Percentiles rank a stretch among this genome's conserved stretches.
phyloP scores from a whole-genome alignment of 768 basidiomycete species.

The Boletus huronensis region DNA sequence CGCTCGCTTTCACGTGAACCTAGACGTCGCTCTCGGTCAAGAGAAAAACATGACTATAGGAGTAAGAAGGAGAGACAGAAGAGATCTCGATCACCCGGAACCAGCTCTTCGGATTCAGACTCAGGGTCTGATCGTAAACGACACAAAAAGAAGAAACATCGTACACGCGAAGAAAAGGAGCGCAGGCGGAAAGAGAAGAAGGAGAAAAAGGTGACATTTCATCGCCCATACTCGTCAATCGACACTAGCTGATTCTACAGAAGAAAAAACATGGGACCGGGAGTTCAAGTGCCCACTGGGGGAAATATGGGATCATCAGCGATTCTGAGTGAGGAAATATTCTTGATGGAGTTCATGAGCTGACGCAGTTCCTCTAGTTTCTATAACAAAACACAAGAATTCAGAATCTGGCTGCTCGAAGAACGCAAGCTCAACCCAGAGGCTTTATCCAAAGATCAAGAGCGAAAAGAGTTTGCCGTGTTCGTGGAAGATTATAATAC shows the following conservation, averaged over 20 bases:
- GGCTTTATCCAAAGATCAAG: constrained; percentile 79
- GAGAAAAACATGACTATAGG: constrained; percentile 22
- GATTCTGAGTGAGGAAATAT: constrained; percentile 68
- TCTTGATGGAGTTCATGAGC: not conserved
- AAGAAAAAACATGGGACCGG: constrained; percentile 52
- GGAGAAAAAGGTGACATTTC: constrained; percentile 56
- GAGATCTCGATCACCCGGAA: constrained; percentile 37
- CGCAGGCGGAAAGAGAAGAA: constrained; percentile 64
- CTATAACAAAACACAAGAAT: constrained; percentile 80
- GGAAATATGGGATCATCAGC: constrained; percentile 83
- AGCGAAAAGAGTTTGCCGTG: constrained; percentile 77
- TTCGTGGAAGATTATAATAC: constrained; percentile 87
- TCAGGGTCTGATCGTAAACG: constrained; percentile 33
- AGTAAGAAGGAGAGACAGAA: constrained; percentile 30
- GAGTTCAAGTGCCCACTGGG: constrained; percentile 65
- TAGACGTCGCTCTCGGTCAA: constrained; percentile 36
- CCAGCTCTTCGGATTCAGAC: constrained; percentile 38
- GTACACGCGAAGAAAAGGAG: constrained; percentile 46
- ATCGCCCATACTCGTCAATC: not conserved
- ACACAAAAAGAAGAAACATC: constrained; percentile 45
- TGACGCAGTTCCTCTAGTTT: constrained; percentile 47
- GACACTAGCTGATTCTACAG: constrained; percentile 35
- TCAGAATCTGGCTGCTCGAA: constrained; percentile 90
- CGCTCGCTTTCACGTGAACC: constrained; percentile 28
- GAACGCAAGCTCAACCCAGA: constrained; percentile 91